A percentile compares a stretch with the other conserved stretches of the same genome.
These are phyloP conservation scores for Stemphylium vesicarium DNA, from an alignment of 2,329 filamentous ascomycete species.

Conservation along the genomic window DNA sequence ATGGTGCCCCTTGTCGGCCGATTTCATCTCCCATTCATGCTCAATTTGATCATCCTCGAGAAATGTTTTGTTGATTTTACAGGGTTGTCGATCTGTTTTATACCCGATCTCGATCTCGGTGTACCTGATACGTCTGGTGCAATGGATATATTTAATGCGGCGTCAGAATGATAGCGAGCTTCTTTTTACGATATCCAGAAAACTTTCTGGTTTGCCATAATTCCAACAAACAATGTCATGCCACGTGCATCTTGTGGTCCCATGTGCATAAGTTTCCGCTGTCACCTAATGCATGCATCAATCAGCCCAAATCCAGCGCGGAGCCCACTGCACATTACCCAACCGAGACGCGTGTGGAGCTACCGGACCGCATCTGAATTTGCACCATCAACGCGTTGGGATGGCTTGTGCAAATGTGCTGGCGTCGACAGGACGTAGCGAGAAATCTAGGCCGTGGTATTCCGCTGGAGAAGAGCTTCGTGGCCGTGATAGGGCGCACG, in stretches of 20 bases:
- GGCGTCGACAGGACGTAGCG: neutral
- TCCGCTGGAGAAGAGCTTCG: neutral
- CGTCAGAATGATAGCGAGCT: constrained; percentile 2
- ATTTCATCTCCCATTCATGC: neutral
- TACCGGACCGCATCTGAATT: neutral
- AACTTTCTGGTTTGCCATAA: neutral
- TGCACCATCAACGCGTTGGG: neutral
- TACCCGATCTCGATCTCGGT: constrained; percentile 14
- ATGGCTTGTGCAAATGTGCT: neutral
- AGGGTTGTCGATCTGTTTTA: constrained; percentile 12
- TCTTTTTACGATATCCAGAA: neutral
- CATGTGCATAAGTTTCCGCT: neutral
- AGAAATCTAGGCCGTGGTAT: neutral
- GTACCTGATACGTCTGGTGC: constrained; percentile 6
- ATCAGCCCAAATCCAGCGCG: neutral
- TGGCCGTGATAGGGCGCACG: neutral
- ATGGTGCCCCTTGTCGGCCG: neutral
- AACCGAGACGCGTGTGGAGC: neutral
- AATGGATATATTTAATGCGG: constrained; percentile 1
- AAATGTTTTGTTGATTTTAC: constrained; percentile 1
- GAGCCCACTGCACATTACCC: neutral
- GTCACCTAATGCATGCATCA: neutral
- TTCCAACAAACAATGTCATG: neutral
- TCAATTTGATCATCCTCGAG: neutral
- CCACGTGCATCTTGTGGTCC: neutral